Evolutionary conservation across 352 stramenopile genomes (phyloP).

Genomic region (Pythium aristosporum): DNA sequence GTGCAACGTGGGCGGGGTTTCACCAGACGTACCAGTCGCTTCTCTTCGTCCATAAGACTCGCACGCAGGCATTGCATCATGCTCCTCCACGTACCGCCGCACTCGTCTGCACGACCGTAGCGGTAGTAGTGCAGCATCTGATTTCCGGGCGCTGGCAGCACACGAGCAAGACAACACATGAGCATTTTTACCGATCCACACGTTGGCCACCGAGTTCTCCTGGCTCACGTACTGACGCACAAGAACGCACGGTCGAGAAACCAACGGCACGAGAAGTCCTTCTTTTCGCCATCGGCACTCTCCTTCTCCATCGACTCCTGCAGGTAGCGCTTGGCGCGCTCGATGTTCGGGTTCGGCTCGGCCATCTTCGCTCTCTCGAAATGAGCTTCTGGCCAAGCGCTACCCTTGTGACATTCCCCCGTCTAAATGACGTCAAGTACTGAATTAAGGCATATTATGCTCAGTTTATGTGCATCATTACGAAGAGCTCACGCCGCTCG

Average conservation of each 20-base stretch:
- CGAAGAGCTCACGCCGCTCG: neutral
- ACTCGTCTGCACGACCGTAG: constrained; percentile 67
- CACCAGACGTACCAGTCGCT: constrained; percentile 37
- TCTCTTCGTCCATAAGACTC: constrained; percentile 79
- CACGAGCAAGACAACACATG: neutral
- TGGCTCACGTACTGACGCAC: constrained; percentile 75
- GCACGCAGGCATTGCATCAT: constrained; percentile 80
- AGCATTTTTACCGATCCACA: neutral
- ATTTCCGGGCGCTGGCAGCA: constrained; percentile 57
- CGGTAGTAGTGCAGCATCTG: constrained; percentile 85
- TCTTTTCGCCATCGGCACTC: constrained; percentile 38
- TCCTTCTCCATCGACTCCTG: constrained; percentile 38
- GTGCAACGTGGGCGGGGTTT: neutral
- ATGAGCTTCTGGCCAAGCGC: neutral
- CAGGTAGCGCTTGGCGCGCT: constrained; percentile 66
- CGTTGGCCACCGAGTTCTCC: neutral
- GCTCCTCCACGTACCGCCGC: constrained; percentile 78
- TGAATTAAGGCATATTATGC: constrained; percentile 6
- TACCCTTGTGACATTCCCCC: constrained; percentile 10
- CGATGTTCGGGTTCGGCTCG: constrained; percentile 37
- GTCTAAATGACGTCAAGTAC: constrained; percentile 12
- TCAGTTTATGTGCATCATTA: constrained; percentile 2
- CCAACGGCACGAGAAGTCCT: constrained; percentile 65
- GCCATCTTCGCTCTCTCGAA: constrained; percentile 14
- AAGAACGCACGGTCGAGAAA: constrained; percentile 81